A percentile compares a stretch with the other conserved stretches of the same genome.
Evolutionary conservation across 257 asterid species (phyloP).

Genomic region (Knoxia roxburghii): DNA sequence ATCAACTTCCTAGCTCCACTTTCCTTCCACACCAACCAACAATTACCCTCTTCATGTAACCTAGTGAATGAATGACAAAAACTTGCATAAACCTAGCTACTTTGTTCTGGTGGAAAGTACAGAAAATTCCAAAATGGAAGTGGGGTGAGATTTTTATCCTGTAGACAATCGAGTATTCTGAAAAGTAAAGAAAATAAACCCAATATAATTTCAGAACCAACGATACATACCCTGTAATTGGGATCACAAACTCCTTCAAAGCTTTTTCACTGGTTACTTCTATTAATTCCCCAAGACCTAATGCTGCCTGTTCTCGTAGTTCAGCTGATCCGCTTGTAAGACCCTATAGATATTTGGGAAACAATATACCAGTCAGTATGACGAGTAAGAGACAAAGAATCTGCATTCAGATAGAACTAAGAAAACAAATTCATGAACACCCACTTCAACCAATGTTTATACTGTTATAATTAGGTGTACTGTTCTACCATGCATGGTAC

Average conservation of each 20-base stretch:
- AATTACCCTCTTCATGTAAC: not conserved
- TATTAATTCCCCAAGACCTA: constrained; percentile 94
- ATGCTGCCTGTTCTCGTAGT: constrained; percentile 92
- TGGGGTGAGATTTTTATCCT: not conserved
- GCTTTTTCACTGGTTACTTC: constrained; percentile 92
- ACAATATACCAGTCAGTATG: constrained; percentile 2
- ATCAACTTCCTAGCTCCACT: too few species aligned
- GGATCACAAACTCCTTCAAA: constrained; percentile 87
- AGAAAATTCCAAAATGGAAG: not conserved
- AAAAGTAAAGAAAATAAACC: not conserved
- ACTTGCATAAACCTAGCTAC: too few species aligned
- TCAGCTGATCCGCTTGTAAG: constrained; percentile 95
- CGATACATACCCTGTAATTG: constrained; percentile 80
- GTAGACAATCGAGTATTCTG: not conserved
- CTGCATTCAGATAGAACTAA: too few species aligned
- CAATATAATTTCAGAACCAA: not conserved
- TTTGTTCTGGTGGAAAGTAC: too few species aligned
- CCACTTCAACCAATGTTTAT: not conserved
- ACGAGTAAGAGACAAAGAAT: not conserved
- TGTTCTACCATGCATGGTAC: too few species aligned
- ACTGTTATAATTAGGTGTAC: too few species aligned
- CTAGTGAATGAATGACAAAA: too few species aligned
- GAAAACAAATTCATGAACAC: not conserved
- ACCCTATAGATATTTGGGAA: constrained; percentile 48
- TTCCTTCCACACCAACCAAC: not conserved